A percentile compares a stretch with the other conserved stretches of the same genome.
These are phyloP conservation scores for Haematococcus lacustris DNA, from an alignment of 139 green algal species.

Conservation along the genomic window DNA sequence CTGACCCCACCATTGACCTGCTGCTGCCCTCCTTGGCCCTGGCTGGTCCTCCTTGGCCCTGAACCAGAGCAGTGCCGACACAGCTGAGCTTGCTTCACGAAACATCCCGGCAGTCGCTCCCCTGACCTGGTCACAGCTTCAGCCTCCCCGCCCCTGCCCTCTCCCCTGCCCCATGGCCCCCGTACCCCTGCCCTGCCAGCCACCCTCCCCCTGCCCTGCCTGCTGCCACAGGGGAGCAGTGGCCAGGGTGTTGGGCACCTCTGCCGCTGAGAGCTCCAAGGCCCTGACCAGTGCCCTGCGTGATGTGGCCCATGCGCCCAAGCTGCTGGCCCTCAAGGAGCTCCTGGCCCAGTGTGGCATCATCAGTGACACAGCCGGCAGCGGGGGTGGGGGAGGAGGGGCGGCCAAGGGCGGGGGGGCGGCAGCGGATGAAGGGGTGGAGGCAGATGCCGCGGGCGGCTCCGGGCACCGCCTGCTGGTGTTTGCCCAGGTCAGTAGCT, in stretches of 20 bases:
- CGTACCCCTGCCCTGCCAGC: too few relatives aligned
- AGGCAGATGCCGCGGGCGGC: constrained; percentile 14
- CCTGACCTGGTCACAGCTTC: too few relatives aligned
- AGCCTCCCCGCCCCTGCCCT: too few relatives aligned
- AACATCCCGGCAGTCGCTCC: too few relatives aligned
- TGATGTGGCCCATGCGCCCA: constrained; percentile 72
- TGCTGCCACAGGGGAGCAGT: constrained; percentile 50
- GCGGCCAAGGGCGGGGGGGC: constrained; percentile 3
- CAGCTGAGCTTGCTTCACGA: too few relatives aligned
- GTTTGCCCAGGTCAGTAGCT: constrained; percentile 58
- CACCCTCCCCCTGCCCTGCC: too few relatives aligned
- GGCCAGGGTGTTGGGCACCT: constrained; percentile 14
- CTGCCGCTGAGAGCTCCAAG: neutral
- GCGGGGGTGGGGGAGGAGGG: neutral
- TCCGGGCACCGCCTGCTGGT: constrained; percentile 82
- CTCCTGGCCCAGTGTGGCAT: constrained; percentile 84
- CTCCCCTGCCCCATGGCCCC: too few relatives aligned
- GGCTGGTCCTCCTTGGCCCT: too few relatives aligned
- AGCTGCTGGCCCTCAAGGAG: constrained; percentile 84
- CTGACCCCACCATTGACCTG: too few relatives aligned
- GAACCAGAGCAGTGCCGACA: neutral
- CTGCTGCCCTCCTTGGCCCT: too few relatives aligned
- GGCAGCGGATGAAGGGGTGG: neutral
- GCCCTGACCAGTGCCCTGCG: constrained; percentile 13
- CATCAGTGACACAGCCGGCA: constrained; percentile 33